Evolutionary conservation across 2,329 filamentous ascomycete species (phyloP).

Genomic region (Phialophora tarda): DNA sequence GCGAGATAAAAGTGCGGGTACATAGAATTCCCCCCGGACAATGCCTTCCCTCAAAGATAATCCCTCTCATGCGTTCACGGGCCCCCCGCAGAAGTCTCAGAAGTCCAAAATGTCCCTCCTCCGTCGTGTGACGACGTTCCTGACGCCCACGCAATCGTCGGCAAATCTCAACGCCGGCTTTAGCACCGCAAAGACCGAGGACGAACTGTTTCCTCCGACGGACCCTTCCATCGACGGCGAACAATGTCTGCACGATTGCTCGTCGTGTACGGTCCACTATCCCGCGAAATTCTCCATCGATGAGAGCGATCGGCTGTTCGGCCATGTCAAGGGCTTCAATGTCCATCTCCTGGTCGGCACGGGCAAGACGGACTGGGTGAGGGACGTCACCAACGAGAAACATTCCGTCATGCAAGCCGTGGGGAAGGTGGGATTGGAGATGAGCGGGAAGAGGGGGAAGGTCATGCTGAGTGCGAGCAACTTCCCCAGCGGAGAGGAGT

Average conservation of each 20-base stretch:
- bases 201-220: constrained; percentile 73
- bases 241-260: constrained; percentile 87
- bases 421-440: constrained; percentile 50
- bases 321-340: constrained; percentile 82
- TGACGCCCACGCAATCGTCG: constrained; percentile 20
- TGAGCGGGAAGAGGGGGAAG: constrained; percentile 32
- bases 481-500: constrained; percentile 31
- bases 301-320: constrained; percentile 78
- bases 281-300: constrained; percentile 77
- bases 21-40: background rate
- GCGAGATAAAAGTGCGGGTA: constrained; percentile 8
- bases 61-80: background rate
- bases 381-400: constrained; percentile 86
- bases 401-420: constrained; percentile 83
- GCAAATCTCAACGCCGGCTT: constrained; percentile 43
- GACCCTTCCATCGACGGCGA: constrained; percentile 81
- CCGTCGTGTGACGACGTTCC: constrained; percentile 27
- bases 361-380: constrained; percentile 93
- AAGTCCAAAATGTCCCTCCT: constrained; percentile 31
- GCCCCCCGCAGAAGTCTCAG: no score
- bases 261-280: constrained; percentile 77
- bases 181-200: constrained; percentile 52
- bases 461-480: constrained; percentile 39
- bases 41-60: constrained; percentile 7
- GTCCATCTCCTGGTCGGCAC: constrained; percentile 92